phyloP scores from a whole-genome alignment of 805 yeast genomes.

The Millerozyma acaciae region DNA sequence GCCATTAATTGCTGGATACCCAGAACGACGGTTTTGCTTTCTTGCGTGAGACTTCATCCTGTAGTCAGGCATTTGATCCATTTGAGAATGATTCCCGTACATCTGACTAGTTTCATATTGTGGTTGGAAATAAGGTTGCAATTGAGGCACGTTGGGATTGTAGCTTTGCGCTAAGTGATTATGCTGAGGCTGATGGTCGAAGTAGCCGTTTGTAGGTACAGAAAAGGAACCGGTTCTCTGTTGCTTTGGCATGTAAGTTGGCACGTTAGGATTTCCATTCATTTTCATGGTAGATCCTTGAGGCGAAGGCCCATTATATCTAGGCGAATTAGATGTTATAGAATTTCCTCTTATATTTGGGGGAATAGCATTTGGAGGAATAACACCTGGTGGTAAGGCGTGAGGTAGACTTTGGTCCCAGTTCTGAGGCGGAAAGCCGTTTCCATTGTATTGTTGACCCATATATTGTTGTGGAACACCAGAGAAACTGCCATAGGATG shows the following conservation, averaged over 20 bases:
- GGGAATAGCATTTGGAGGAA: conserved; percentile 21
- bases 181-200: conserved; percentile 6
- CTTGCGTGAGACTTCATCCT: conserved; percentile 23
- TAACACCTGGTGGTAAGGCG: conserved; percentile 28
- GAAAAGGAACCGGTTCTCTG: conserved; percentile 14
- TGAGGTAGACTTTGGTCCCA: conserved; percentile 30
- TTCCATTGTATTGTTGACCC: no score
- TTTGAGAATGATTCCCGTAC: conserved; percentile 20
- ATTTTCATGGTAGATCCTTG: conserved; percentile 1
- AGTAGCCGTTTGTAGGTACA: conserved; percentile 8
- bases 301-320: conserved; percentile 10
- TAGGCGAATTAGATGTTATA: conserved; percentile 10
- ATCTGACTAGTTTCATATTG: conserved; percentile 4
- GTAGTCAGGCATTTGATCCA: conserved; percentile 23
- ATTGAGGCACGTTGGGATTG: conserved; percentile 5
- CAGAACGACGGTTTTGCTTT: conserved; percentile 34
- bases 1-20: conserved; percentile 29
- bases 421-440: no score
- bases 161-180: conserved; percentile 1
- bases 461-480: no score
- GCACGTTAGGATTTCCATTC: conserved; percentile 5
- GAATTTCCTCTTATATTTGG: conserved; percentile 20
- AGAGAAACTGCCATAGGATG: no score
- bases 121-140: conserved; percentile 6
- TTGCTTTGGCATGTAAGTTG: conserved; percentile 6